Base-by-base conservation (phyloP, 305 asterid species). In the Fraxinus platypoda region DNA sequence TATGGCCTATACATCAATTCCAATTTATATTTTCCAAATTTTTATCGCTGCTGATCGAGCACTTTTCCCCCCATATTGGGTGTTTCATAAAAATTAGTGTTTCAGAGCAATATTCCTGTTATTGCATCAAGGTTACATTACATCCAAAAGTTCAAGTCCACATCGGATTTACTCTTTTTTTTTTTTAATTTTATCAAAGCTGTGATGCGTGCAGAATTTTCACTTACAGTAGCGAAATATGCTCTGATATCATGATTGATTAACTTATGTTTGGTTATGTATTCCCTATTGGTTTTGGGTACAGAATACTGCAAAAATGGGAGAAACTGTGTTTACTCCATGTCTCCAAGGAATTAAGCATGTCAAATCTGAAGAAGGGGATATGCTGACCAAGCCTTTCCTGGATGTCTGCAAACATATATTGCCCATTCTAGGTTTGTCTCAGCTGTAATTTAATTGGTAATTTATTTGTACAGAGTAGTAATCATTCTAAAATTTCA, bases 391-490 rank as follows among this genome's bases (percentile, higher is more conserved):
- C 43, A 91, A 87, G 86, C 97, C 94, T 68, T 94, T 94, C 90
- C 83, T 94, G 91, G 97, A 94, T 81, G 91, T 93, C 52, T 91
- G 98, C 95, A 94, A 85, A 88, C 93, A 82, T 70, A 81, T 93
- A 64, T 85, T 94, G 90, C 98, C 97, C n/a, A 84, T 93, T 80
- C 86, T 94, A 90, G 98, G 98, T 94, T 85, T 11, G 76, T 78
- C 54, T 75, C 62, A n/a, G 62, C 12, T 57, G 19, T 28, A 7
- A 34, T 64, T 49, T 70, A 64, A 31, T 72, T 68, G 5, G 23
- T 70, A 70, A 70, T 70, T 66, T 66, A 33, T 66, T 12, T 9
- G 74, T 66, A 25, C 35, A 70, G 23, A 70, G 26, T 35, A 57
- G 82, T 23, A 34, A 52, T 9, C 52, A 52, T 54, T 4, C 3